Evolutionary conservation across 179 eudicot genomes (phyloP).

Genomic region (Silene coronaria): DNA sequence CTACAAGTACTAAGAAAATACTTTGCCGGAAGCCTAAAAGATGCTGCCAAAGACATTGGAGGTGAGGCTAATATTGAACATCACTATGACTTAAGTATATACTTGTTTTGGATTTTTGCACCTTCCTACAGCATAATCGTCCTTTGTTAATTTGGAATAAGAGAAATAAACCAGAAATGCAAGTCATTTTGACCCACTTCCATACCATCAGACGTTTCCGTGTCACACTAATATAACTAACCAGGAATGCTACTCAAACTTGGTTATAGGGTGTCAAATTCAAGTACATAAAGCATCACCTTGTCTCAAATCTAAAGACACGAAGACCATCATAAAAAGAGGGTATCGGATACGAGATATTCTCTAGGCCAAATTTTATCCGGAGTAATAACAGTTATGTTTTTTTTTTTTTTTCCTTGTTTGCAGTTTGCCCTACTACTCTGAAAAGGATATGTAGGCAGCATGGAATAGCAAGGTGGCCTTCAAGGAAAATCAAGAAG

Average conservation of each 20-base stretch:
- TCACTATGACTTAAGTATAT: not conserved
- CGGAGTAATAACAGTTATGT: not conserved
- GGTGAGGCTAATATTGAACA: conserved; percentile 38
- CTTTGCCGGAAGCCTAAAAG: conserved; percentile 86
- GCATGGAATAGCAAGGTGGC: conserved; percentile 89
- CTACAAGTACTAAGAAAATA: conserved; percentile 66
- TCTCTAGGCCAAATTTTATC: no score
- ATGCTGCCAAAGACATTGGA: conserved; percentile 82
- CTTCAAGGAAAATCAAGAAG: conserved; percentile 90
- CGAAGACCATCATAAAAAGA: no score
- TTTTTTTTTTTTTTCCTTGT: conserved; percentile 1
- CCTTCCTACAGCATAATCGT: not conserved
- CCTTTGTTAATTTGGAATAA: not conserved
- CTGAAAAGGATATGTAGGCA: conserved; percentile 93
- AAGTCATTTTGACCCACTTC: not conserved
- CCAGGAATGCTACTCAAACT: not conserved
- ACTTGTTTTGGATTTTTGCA: not conserved
- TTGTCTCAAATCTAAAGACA: no score
- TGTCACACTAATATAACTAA: not conserved
- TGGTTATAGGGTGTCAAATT: no score
- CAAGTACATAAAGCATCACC: no score
- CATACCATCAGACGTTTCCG: not conserved
- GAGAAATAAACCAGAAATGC: not conserved
- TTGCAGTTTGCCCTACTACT: conserved; percentile 90
- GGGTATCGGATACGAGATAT: no score